These are phyloP conservation scores for Vinca minor DNA, from an alignment of 257 asterid genomes.

Conservation along the genomic window DNA sequence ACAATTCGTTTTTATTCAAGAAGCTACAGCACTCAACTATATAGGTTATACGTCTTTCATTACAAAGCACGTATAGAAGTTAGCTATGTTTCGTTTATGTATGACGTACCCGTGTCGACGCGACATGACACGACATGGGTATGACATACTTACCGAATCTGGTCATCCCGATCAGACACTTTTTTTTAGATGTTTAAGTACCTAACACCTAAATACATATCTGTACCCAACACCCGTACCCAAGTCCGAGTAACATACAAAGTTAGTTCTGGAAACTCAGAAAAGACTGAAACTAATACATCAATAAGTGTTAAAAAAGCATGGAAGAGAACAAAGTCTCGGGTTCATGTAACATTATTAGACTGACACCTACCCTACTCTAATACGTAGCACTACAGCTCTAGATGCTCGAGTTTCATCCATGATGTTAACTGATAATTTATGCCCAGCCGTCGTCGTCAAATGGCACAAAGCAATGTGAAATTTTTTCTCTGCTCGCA, in stretches of 20 bases:
- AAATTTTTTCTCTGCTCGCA: not conserved
- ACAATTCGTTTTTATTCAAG: slow-evolving; percentile 3
- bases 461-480: not conserved
- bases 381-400: not conserved
- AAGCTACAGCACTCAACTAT: not conserved
- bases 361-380: slow-evolving; percentile 16
- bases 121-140: too few relatives aligned
- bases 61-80: not conserved
- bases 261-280: not conserved
- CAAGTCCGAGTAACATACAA: too few relatives aligned
- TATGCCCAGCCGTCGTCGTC: not conserved
- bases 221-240: too few relatives aligned
- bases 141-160: too few relatives aligned
- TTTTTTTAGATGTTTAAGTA: too few relatives aligned
- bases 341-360: not conserved
- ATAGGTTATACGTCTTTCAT: not conserved
- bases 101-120: too few relatives aligned
- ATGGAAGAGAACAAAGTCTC: not conserved
- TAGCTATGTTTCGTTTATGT: too few relatives aligned
- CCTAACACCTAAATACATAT: too few relatives aligned
- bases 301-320: slow-evolving; percentile 1
- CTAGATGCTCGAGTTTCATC: not conserved
- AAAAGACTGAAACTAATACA: not conserved
- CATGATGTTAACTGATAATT: slow-evolving; percentile 8
- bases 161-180: too few relatives aligned